A percentile compares a stretch with the other conserved stretches of the same genome.
These are phyloP conservation scores for Ophiocytium majus DNA, from an alignment of 352 stramenopile genomes.

Conservation along the genomic window DNA sequence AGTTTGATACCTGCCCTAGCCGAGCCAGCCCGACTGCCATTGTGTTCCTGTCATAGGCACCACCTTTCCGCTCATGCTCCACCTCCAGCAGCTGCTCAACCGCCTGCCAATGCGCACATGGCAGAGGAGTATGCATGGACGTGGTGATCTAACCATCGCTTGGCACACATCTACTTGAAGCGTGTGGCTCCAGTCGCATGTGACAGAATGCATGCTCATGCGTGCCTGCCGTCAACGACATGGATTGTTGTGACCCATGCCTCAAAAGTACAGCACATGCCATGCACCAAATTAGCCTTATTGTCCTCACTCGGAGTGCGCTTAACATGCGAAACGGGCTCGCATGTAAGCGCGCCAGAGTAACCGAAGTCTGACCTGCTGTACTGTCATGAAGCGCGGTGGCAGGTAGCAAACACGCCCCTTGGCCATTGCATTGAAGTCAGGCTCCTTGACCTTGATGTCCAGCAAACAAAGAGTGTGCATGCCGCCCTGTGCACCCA, in stretches of 20 bases:
- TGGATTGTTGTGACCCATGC: too few relatives aligned
- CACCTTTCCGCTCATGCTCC: constrained; percentile 75
- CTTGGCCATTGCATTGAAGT: constrained; percentile 93
- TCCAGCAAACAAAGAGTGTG: constrained; percentile 97
- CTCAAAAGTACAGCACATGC: background rate
- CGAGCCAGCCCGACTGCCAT: constrained; percentile 87
- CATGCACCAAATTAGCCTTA: background rate
- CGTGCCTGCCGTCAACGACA: too few relatives aligned
- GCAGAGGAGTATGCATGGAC: background rate
- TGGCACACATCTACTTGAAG: too few relatives aligned
- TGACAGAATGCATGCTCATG: too few relatives aligned
- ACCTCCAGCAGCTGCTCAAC: constrained; percentile 92
- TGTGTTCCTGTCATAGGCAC: constrained; percentile 73
- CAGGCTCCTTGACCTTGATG: constrained; percentile 98
- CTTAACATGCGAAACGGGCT: too few relatives aligned
- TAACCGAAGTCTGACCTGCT: constrained; percentile 15
- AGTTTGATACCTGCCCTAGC: constrained; percentile 67
- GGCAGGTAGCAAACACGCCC: constrained; percentile 86
- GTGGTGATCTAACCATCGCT: too few relatives aligned
- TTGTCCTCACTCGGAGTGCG: too few relatives aligned
- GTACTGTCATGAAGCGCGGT: constrained; percentile 90
- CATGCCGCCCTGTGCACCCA: constrained; percentile 88
- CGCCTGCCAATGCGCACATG: constrained; percentile 28
- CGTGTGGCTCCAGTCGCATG: too few relatives aligned
- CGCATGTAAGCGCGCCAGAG: too few relatives aligned